Percentiles rank a stretch among this genome's conserved stretches.
Evolutionary conservation across 1,284 basidiomycete genomes (phyloP).

Genomic region (Athelia sp.): DNA sequence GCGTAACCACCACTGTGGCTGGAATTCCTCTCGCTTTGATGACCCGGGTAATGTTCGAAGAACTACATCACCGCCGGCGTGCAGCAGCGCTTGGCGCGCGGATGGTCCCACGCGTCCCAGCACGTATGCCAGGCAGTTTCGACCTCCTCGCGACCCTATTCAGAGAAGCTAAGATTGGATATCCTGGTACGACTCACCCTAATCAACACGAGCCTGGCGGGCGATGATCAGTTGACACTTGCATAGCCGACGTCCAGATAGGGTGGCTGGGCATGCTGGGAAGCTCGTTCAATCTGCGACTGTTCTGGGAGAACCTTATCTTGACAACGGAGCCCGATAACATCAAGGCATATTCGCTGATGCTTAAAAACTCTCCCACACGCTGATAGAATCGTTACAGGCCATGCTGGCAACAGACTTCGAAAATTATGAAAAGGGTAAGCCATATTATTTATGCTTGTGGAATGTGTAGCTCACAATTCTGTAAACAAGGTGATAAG

Average conservation of each 20-base stretch:
- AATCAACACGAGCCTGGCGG: too few relatives aligned
- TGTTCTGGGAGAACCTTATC: constrained; percentile 5
- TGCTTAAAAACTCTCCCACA: not conserved
- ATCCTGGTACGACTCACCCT: constrained; percentile 19
- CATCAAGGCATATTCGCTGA: not conserved
- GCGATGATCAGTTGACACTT: too few relatives aligned
- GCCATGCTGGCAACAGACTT: not conserved
- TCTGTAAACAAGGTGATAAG: not conserved
- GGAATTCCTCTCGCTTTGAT: constrained; percentile 7
- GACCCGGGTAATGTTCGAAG: constrained; percentile 5
- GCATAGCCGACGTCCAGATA: constrained; percentile 9
- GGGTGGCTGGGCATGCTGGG: constrained; percentile 17
- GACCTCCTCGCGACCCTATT: constrained; percentile 21
- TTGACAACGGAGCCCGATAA: not conserved
- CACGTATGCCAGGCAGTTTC: constrained; percentile 20
- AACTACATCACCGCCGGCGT: constrained; percentile 10
- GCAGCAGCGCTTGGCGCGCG: constrained; percentile 20
- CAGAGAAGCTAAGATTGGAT: constrained; percentile 18
- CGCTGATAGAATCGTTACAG: not conserved
- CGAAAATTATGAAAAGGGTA: not conserved
- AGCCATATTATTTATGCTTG: not conserved
- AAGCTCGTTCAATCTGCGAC: constrained; percentile 18
- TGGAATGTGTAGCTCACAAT: not conserved
- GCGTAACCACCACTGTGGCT: constrained; percentile 5
- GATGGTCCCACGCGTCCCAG: constrained; percentile 9